A percentile compares a stretch with the other conserved stretches of the same genome.
phyloP scores from a whole-genome alignment of 257 asterid species.

The Oldenlandia corymbosa region DNA sequence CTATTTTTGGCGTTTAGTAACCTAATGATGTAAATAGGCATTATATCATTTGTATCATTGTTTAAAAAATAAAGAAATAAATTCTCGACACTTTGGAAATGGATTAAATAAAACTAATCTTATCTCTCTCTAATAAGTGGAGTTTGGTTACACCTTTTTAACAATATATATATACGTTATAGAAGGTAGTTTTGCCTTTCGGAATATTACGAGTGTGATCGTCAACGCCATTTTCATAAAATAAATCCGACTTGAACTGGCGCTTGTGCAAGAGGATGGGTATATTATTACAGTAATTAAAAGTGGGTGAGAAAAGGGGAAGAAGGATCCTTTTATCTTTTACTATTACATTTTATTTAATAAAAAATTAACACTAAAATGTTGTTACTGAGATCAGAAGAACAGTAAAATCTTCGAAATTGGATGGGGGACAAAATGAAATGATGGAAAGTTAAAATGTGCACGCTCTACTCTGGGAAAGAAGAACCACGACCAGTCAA shows the following conservation, averaged over 20 bases:
- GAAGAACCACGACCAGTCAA: background rate
- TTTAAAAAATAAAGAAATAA: background rate
- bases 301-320: too few species aligned
- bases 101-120: too few species aligned
- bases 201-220: background rate
- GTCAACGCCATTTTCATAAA: too few species aligned
- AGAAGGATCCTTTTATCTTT: too few species aligned
- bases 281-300: too few species aligned
- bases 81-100: too few species aligned
- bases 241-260: too few species aligned
- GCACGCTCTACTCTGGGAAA: background rate
- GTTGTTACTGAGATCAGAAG: background rate
- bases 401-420: background rate
- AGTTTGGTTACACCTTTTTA: background rate
- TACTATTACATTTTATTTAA: too few species aligned
- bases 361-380: too few species aligned
- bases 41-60: background rate
- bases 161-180: background rate
- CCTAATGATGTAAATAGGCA: background rate
- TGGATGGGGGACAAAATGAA: slow-evolving; percentile 1
- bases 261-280: too few species aligned
- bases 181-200: background rate
- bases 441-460: background rate
- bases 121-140: background rate
- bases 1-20: slow-evolving; percentile 1